phyloP scores from a whole-genome alignment of 2,329 filamentous ascomycete species.

The Cryphonectria nitschkei region DNA sequence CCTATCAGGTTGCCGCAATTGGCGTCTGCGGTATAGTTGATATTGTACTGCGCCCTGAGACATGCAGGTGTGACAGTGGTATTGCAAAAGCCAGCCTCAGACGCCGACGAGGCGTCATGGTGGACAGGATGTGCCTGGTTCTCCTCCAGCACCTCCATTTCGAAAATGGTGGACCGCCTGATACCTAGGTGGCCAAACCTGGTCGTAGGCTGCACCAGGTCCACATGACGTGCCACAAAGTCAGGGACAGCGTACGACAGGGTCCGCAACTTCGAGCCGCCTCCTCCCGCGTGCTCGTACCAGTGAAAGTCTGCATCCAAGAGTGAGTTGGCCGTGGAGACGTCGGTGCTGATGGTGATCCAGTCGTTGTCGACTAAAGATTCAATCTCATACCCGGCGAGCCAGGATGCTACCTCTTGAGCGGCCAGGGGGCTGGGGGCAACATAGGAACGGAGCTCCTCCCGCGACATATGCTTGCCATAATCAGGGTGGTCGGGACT shows the following conservation, averaged over 20 bases:
- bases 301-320: constrained; percentile 61
- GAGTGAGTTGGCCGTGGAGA: constrained; percentile 57
- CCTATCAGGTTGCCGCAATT: constrained; percentile 39
- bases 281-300: constrained; percentile 51
- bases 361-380: constrained; percentile 59
- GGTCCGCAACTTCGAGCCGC: constrained; percentile 52
- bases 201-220: constrained; percentile 68
- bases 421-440: constrained; percentile 54
- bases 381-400: constrained; percentile 52
- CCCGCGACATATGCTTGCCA: constrained; percentile 64
- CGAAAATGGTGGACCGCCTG: constrained; percentile 46
- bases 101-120: background rate
- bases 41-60: constrained; percentile 52
- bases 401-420: constrained; percentile 57
- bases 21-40: constrained; percentile 42
- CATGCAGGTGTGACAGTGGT: constrained; percentile 50
- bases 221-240: constrained; percentile 56
- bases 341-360: constrained; percentile 61
- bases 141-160: constrained; percentile 37
- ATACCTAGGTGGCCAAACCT: constrained; percentile 57
- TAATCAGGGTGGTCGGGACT: constrained; percentile 62
- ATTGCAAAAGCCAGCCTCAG: constrained; percentile 41
- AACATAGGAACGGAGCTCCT: constrained; percentile 58
- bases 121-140: constrained; percentile 17
- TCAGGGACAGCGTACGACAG: constrained; percentile 64